These are phyloP conservation scores for Aspergillus amoenus DNA, from an alignment of 2,329 filamentous ascomycete genomes.

Conservation along the genomic window DNA sequence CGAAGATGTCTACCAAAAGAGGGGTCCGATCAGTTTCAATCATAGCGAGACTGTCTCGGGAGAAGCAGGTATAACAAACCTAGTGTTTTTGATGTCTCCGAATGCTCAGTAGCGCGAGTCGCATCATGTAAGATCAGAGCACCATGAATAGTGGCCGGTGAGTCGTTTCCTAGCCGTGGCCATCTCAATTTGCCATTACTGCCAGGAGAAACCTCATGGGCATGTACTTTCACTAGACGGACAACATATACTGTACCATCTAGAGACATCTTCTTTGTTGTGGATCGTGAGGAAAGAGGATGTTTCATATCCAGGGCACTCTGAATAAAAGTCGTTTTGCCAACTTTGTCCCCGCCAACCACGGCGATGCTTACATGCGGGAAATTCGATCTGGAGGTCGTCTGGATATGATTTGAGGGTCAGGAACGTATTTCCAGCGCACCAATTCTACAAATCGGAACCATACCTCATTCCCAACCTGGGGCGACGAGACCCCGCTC, in stretches of 20 bases:
- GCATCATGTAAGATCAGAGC: constrained; percentile 87
- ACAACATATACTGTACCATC: constrained; percentile 57
- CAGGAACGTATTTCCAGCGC: constrained; percentile 4
- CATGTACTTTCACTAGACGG: constrained; percentile 56
- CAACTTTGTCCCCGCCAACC: constrained; percentile 53
- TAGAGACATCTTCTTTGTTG: constrained; percentile 56
- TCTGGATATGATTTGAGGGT: constrained; percentile 18
- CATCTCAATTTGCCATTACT: constrained; percentile 48
- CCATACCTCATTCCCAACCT: constrained; percentile 29
- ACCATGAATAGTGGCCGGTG: constrained; percentile 75
- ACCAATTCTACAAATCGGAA: background rate
- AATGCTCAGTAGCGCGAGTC: constrained; percentile 71
- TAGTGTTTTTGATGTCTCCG: constrained; percentile 71
- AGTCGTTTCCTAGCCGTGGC: constrained; percentile 60
- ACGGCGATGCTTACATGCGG: constrained; percentile 61
- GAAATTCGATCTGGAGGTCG: constrained; percentile 31
- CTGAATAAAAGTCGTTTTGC: constrained; percentile 61
- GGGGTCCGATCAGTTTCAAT: constrained; percentile 9
- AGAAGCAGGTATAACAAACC: constrained; percentile 58
- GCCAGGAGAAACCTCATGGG: constrained; percentile 53
- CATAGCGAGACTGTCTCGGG: background rate
- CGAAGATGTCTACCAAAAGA: constrained; percentile 63
- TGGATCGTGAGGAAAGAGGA: constrained; percentile 39
- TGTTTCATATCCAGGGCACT: constrained; percentile 55
- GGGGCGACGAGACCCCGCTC: constrained; percentile 16